These are phyloP conservation scores for Plasmodiophora brassicae DNA, from an alignment of 208 protist species.

Conservation along the genomic window DNA sequence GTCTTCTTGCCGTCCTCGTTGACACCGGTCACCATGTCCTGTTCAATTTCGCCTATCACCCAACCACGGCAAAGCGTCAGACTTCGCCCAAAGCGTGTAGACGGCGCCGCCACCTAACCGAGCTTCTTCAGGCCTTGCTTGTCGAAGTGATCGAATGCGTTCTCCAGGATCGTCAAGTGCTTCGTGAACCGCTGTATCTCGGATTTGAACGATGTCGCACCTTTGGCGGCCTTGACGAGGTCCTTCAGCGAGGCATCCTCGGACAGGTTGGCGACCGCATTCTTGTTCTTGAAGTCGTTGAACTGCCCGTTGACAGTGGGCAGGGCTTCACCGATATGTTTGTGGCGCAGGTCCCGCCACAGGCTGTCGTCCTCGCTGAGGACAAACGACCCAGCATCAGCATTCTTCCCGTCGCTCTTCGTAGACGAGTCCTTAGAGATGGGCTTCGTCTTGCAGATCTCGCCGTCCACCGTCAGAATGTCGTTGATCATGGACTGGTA, in stretches of 20 bases:
- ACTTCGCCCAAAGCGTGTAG: neutral
- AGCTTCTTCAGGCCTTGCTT: constrained; percentile 18
- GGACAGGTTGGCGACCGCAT: neutral
- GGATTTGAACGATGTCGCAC: neutral
- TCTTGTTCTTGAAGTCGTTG: neutral
- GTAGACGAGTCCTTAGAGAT: neutral
- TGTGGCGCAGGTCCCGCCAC: neutral
- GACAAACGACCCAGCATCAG: neutral
- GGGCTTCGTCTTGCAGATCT: neutral
- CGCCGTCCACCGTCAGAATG: neutral
- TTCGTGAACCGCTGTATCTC: constrained; percentile 17
- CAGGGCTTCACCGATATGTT: constrained; percentile 21
- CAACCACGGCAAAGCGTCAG: neutral
- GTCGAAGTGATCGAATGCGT: constrained; percentile 26
- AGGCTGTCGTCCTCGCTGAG: neutral
- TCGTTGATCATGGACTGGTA: constrained; percentile 28
- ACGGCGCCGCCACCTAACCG: neutral
- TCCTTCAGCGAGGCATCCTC: constrained; percentile 10
- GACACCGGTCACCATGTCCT: constrained; percentile 27
- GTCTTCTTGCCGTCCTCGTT: constrained; percentile 13
- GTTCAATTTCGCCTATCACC: neutral
- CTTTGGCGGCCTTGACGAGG: neutral
- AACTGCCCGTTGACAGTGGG: neutral
- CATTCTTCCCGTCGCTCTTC: neutral
- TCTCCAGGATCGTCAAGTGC: neutral